phyloP scores from a whole-genome alignment of 2,329 filamentous ascomycete genomes.

The Bipolaris victoriae region DNA sequence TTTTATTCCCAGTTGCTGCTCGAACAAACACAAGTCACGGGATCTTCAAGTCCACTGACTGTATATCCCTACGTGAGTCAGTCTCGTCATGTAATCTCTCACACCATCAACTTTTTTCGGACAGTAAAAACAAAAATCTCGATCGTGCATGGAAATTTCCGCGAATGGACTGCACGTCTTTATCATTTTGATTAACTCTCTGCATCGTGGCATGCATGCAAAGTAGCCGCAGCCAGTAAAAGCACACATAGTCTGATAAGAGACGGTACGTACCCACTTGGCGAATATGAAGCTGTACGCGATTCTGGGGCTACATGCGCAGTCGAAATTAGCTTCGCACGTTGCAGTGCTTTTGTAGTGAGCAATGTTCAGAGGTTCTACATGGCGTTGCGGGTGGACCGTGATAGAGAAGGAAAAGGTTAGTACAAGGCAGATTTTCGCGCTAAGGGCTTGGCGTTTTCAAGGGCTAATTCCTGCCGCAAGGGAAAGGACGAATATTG shows the following conservation, averaged over 20 bases:
- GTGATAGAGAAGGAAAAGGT: background rate
- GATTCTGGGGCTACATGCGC: background rate
- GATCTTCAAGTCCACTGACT: background rate
- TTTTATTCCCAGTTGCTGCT: background rate
- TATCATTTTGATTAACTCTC: background rate
- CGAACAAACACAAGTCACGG: background rate
- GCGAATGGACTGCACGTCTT: background rate
- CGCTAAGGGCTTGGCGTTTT: constrained; percentile 28
- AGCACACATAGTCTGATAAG: background rate
- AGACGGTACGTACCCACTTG: background rate
- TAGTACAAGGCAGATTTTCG: constrained; percentile 29
- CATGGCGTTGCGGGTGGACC: constrained; percentile 5
- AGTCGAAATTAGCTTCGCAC: background rate
- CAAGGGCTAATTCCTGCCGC: constrained; percentile 4
- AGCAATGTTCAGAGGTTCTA: constrained; percentile 3
- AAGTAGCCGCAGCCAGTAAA: background rate
- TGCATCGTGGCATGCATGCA: background rate
- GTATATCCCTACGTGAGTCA: background rate
- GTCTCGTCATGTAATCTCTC: background rate
- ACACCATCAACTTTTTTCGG: background rate
- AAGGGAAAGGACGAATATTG: background rate
- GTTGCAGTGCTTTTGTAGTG: background rate
- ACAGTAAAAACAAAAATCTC: no score
- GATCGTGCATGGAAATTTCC: no score
- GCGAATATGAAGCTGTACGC: background rate